Conservation (phyloP, 2,329 filamentous ascomycete genomes). For the Sporothrix pseudoabietina region DNA sequence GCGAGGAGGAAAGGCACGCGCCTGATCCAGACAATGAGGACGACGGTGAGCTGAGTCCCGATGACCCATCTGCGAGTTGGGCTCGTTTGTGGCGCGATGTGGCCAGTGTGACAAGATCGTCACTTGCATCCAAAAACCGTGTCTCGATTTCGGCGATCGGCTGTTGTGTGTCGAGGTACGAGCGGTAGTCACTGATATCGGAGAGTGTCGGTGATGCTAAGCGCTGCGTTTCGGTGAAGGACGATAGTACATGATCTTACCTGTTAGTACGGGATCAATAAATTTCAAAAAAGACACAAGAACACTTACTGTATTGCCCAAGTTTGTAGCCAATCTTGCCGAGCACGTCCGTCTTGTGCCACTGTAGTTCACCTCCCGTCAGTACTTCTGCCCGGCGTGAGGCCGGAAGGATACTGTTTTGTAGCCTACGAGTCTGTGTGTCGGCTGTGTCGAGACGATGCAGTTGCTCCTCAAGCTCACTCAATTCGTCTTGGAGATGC, state of each 20-base stretch:
- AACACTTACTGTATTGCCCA: constrained; percentile 55
- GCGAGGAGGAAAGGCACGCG: not conserved
- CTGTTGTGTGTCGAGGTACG: constrained; percentile 55
- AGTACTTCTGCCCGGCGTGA: constrained; percentile 61
- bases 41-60: constrained; percentile 2
- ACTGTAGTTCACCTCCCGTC: constrained; percentile 59
- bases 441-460: constrained; percentile 65
- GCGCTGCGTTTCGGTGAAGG: constrained; percentile 57
- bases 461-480: constrained; percentile 78
- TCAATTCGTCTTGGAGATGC: constrained; percentile 82
- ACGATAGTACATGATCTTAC: constrained; percentile 56
- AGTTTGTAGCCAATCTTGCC: constrained; percentile 67
- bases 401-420: constrained; percentile 55
- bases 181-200: constrained; percentile 53
- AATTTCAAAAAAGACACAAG: not conserved
- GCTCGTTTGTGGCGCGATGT: not conserved
- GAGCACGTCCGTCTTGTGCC: constrained; percentile 62
- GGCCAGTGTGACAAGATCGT: constrained; percentile 56
- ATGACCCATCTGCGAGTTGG: not conserved
- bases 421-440: constrained; percentile 50
- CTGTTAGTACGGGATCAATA: not conserved
- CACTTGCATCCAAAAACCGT: constrained; percentile 57
- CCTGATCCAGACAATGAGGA: not conserved
- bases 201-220: constrained; percentile 51
- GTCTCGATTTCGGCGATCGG: constrained; percentile 61